Evolutionary conservation across 257 asterid species (phyloP), one percentile per base, ranked within the genome.

Genomic region (Solanum arcanum): DNA sequence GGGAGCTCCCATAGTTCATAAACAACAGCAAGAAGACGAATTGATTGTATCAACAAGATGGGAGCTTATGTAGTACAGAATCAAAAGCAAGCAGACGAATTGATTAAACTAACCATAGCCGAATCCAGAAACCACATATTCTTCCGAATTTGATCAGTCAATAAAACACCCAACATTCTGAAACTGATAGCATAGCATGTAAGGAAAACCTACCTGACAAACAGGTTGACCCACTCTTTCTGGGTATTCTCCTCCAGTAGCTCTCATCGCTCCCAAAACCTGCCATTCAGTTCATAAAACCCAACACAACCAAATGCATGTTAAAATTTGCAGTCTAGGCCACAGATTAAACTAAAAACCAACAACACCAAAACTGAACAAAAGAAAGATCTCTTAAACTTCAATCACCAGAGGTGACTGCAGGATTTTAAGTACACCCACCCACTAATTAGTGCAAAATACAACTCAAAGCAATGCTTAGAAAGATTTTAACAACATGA

Each of bases 191-290:
- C 88, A 72, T 52, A 60, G 33, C 21, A 83, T 42, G 80, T 20
- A 86, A 31, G 41, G 56, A 70, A 68, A 80, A 72, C 39, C 76
- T 92, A 96, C 99, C 98, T 93, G 98, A 88, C 99, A 96, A 73
- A 94, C 90, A 21, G 98, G 98, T 88, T 96, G 96, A 42, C 96
- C 98, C 83, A 62, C 69, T 68, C 98, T 95, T 88, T 96, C 98
- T 1, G 99, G 98, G 87, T 93, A 93, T 85, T 95, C 97, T 23
- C 93, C 94, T 84, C 94, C 96, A 47, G 90, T 87, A 27, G 93
- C 91, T 91, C 97, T 89, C 89, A 94, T 90, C 87, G 93, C 92
- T 90, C 98, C 94, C 92, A 92, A 88, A 75, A 94, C 95, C 98
- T 96, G 86, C 47, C 83, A 82, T 87, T 86, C 87, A 86, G 84